These are phyloP conservation scores for Miscanthus lutarioriparius DNA, from an alignment of 176 grass and related monocot species.

Conservation along the genomic window DNA sequence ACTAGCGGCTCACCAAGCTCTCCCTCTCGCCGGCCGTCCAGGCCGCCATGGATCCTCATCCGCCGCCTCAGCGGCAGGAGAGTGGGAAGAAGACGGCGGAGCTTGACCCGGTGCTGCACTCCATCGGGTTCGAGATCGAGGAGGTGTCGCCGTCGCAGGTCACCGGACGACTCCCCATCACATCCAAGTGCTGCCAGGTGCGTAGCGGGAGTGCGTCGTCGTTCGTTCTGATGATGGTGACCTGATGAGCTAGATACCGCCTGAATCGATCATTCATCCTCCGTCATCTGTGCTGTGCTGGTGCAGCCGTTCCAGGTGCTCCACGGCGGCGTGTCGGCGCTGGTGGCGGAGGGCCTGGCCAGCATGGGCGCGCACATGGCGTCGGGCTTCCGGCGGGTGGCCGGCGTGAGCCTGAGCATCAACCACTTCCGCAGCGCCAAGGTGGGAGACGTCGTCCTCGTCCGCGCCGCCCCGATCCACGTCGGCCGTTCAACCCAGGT, in stretches of 20 bases:
- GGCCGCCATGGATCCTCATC: neutral
- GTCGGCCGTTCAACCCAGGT: slow-evolving; percentile 73
- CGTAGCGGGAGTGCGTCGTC: too few species aligned
- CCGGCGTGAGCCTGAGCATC: slow-evolving; percentile 76
- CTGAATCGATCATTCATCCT: too few species aligned
- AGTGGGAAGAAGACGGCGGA: slow-evolving; percentile 40
- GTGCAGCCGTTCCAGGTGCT: slow-evolving; percentile 72
- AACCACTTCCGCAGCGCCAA: slow-evolving; percentile 77
- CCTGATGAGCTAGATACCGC: too few species aligned
- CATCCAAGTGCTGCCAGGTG: slow-evolving; percentile 54
- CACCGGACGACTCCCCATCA: slow-evolving; percentile 55
- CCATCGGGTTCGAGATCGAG: slow-evolving; percentile 70
- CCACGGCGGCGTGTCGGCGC: slow-evolving; percentile 74
- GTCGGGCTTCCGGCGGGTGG: slow-evolving; percentile 62
- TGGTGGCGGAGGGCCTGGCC: slow-evolving; percentile 70
- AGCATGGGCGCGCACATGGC: slow-evolving; percentile 96
- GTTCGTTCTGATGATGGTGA: too few species aligned
- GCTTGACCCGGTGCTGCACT: slow-evolving; percentile 59
- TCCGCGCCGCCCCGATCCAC: slow-evolving; percentile 53
- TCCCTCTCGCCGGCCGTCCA: too few species aligned
- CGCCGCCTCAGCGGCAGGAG: neutral
- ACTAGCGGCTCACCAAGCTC: too few species aligned
- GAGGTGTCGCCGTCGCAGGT: slow-evolving; percentile 46
- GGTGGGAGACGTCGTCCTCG: slow-evolving; percentile 65
- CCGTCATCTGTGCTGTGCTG: too few species aligned